Evolutionary conservation across 306 rosid genomes (phyloP).

Genomic region (Bauhinia variegata): DNA sequence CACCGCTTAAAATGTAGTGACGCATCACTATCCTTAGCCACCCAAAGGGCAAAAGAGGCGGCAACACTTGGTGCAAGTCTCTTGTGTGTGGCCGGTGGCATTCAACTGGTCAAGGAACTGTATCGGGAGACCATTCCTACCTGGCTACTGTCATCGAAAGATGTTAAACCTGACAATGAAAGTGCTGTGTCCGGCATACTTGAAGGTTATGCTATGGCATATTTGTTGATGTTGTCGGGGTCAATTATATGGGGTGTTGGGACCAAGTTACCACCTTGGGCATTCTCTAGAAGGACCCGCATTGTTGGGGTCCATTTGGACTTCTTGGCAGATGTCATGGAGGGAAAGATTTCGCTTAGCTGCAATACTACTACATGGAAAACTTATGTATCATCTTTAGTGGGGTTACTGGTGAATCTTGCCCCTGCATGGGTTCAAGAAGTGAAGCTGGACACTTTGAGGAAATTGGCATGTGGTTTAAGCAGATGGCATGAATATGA

Average conservation of each 20-base stretch:
- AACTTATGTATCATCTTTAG: constrained; percentile 65
- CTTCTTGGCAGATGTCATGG: constrained; percentile 69
- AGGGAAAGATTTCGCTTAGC: constrained; percentile 63
- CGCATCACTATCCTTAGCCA: constrained; percentile 54
- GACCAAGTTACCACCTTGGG: constrained; percentile 48
- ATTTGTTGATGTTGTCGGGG: constrained; percentile 58
- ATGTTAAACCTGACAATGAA: constrained; percentile 41
- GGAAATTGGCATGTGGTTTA: constrained; percentile 59
- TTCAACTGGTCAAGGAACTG: constrained; percentile 65
- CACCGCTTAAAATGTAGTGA: constrained; percentile 49
- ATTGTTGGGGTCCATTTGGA: constrained; percentile 62
- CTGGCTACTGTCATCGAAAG: constrained; percentile 58
- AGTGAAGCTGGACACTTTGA: constrained; percentile 58
- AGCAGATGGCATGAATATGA: constrained; percentile 70
- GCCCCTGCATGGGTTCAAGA: constrained; percentile 67
- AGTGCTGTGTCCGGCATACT: constrained; percentile 43
- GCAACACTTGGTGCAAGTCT: constrained; percentile 75
- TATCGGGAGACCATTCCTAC: constrained; percentile 74
- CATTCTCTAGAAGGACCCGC: constrained; percentile 49
- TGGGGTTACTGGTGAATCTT: constrained; percentile 61
- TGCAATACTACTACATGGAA: constrained; percentile 72
- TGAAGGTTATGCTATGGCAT: constrained; percentile 77
- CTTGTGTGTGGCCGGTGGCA: constrained; percentile 62
- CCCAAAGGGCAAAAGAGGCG: constrained; percentile 60
- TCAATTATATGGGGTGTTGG: constrained; percentile 67